Base-by-base conservation (phyloP, 1,284 basidiomycete genomes). In the Ceratobasidium papillatum region DNA sequence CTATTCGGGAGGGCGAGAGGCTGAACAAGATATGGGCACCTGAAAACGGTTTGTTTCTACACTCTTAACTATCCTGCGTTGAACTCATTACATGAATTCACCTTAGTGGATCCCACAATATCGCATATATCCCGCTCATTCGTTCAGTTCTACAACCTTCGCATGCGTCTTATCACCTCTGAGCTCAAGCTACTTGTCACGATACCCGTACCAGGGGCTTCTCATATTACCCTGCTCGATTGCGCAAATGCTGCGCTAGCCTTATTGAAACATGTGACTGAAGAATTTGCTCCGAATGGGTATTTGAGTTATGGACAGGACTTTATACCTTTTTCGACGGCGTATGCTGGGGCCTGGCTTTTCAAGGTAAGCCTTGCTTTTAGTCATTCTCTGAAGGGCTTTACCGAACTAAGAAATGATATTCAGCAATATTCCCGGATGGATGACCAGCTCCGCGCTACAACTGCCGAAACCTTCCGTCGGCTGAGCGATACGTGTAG, bases 331-430 rank as follows among this genome's bases (percentile, higher is more conserved):
- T 43, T 69, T 58, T 17, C 52, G 3, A 47, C 38, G 3, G 66
- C 66, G 14, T 69, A 69, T 58, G 66, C 66, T 45, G 66, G 66
- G 19, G 66, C 38, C 8, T 69, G 66, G 66, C 25, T 69, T 19
- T 69, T 69, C 52, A 69, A 58, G 66, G 66, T 58, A 54, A 17
- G 19, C 36, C 38, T 25, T 45, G 3, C n/a, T 9, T 38, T 38
- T 3, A 12, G 5, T 25, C 32, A 2, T 36, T 22, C 9, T 59
- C 30, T 38, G 7, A 17, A 59, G 9, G 36, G 19, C 4, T 8
- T 17, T 56, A 36, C n/a, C n/a, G n/a, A n/a, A n/a, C n/a, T n/a
- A n/a, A n/a, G n/a, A n/a, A n/a, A n/a, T n/a, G n/a, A n/a, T n/a
- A n/a, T n/a, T n/a, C 25, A 69, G 66, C 34, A 58, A 41, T 27